Percentiles rank a stretch among this genome's conserved stretches.
phyloP scores from a whole-genome alignment of 2,329 filamentous ascomycete species.

The Neonectria magnoliae region DNA sequence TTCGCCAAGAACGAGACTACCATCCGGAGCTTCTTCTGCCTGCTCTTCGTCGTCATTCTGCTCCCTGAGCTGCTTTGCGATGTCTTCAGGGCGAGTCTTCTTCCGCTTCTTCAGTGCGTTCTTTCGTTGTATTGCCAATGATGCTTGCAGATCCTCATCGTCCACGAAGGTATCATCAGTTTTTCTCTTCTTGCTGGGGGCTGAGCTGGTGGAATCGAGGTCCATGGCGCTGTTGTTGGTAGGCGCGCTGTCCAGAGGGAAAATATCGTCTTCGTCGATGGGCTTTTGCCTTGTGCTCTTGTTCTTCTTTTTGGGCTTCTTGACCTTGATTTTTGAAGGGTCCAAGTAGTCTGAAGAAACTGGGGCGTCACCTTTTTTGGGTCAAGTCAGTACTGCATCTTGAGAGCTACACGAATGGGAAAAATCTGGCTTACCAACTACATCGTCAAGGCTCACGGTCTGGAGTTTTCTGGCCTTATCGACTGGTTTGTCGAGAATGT shows the following conservation, averaged over 20 bases:
- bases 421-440: conserved; percentile 58
- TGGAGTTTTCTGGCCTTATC: conserved; percentile 71
- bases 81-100: conserved; percentile 84
- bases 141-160: conserved; percentile 91
- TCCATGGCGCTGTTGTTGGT: conserved; percentile 73
- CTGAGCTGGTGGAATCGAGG: conserved; percentile 68
- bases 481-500: conserved; percentile 62
- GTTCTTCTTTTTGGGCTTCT: conserved; percentile 92
- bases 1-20: conserved; percentile 90
- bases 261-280: conserved; percentile 70
- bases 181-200: conserved; percentile 68
- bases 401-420: background rate
- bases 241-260: conserved; percentile 53
- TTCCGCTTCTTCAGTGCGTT: conserved; percentile 92
- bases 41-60: conserved; percentile 65
- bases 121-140: conserved; percentile 82
- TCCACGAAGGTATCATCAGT: conserved; percentile 79
- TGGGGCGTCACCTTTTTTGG: conserved; percentile 43
- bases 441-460: conserved; percentile 83
- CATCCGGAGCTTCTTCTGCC: conserved; percentile 47
- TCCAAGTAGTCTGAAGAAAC: conserved; percentile 86
- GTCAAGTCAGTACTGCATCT: conserved; percentile 20
- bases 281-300: conserved; percentile 78
- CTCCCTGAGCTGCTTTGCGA: conserved; percentile 81
- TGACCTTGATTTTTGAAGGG: conserved; percentile 86